A percentile compares a stretch with the other conserved stretches of the same genome.
Conservation (phyloP, 2,329 filamentous ascomycete species). For the Pseudocercospora musae region DNA sequence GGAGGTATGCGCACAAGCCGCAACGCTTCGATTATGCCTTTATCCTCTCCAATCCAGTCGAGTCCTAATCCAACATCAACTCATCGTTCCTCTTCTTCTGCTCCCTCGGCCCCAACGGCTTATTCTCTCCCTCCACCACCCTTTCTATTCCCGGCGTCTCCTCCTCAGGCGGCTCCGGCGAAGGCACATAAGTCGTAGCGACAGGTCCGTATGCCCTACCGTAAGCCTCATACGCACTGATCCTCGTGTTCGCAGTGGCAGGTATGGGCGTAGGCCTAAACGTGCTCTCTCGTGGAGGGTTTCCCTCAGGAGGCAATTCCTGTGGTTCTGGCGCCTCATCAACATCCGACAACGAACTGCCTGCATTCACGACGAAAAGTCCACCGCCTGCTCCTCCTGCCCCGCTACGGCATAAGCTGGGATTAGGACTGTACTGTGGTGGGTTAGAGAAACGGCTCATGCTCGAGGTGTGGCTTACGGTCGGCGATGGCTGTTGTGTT, state of each 20-base stretch:
- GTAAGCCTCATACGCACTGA: neutral
- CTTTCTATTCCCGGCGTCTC: neutral
- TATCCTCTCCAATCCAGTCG: neutral
- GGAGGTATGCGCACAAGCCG: no score
- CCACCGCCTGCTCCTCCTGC: neutral
- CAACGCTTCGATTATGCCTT: no score
- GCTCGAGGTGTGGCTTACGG: neutral
- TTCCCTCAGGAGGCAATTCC: constrained; percentile 13
- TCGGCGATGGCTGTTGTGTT: neutral
- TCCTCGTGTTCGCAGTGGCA: neutral
- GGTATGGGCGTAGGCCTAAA: neutral
- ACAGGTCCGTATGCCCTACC: neutral
- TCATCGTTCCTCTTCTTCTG: neutral
- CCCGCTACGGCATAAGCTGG: neutral
- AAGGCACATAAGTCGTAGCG: neutral
- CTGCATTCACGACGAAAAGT: neutral
- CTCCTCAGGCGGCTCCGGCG: neutral
- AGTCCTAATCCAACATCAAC: neutral
- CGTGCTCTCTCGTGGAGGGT: neutral
- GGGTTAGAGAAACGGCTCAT: neutral
- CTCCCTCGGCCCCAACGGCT: neutral
- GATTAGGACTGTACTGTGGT: neutral
- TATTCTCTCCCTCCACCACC: neutral
- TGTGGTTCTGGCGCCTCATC: constrained; percentile 1
- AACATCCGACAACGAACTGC: neutral